Conservation (phyloP, 495 filamentous ascomycete species). For the Lepraria neglecta region DNA sequence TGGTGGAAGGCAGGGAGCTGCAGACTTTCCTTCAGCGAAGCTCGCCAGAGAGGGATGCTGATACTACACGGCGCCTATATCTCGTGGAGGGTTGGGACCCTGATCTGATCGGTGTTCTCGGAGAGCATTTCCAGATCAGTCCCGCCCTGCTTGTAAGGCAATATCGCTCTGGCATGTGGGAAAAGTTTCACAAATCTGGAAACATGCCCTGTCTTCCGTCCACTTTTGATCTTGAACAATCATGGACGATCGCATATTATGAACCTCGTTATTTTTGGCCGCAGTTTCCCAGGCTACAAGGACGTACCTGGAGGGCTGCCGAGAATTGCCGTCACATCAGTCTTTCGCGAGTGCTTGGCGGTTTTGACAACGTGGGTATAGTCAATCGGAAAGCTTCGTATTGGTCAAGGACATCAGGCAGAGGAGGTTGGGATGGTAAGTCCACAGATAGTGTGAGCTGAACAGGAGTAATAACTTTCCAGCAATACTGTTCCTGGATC, state of each 20-base stretch:
- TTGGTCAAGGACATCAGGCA: background rate
- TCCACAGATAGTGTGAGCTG: background rate
- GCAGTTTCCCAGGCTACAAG: background rate
- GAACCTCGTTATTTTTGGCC: background rate
- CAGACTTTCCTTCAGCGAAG: background rate
- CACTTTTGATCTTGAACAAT: background rate
- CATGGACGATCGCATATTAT: constrained; percentile 1
- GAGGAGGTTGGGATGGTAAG: constrained; percentile 12
- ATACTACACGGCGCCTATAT: background rate
- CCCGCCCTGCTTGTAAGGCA: constrained; percentile 7
- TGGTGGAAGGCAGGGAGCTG: background rate
- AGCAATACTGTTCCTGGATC: constrained; percentile 7
- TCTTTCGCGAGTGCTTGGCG: background rate
- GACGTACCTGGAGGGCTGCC: constrained; percentile 1
- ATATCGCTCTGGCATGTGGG: constrained; percentile 3
- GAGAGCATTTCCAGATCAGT: constrained; percentile 1
- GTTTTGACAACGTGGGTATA: constrained; percentile 4
- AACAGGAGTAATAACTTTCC: background rate
- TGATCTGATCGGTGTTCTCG: background rate
- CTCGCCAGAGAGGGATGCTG: background rate
- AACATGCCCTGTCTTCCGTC: background rate
- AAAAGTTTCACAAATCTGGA: background rate
- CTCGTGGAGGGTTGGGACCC: constrained; percentile 2
- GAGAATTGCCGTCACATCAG: background rate
- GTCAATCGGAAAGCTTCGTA: constrained; percentile 6